A percentile compares a stretch with the other conserved stretches of the same genome.
Conservation (phyloP, 441 rosid genomes). For the Sinapis alba region DNA sequence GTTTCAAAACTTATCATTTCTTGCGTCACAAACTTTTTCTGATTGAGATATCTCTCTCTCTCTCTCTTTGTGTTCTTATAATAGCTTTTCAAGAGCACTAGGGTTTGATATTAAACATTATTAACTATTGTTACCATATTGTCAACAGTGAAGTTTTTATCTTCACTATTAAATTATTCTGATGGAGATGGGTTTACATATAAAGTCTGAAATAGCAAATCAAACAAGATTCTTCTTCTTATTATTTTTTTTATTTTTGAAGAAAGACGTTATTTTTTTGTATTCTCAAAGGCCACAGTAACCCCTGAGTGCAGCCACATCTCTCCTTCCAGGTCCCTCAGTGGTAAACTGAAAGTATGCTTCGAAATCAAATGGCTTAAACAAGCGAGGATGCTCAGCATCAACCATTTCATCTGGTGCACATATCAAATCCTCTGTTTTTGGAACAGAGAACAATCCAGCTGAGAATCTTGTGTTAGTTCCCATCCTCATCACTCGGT, state of each 20-base stretch:
- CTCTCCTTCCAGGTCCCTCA: constrained; percentile 22
- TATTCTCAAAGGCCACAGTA: background rate
- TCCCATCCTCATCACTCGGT: constrained; percentile 64
- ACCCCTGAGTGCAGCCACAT: background rate
- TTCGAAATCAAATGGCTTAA: constrained; percentile 55
- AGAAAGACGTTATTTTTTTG: background rate
- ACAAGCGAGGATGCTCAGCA: constrained; percentile 59
- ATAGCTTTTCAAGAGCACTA: background rate
- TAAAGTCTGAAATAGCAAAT: background rate
- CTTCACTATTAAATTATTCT: background rate
- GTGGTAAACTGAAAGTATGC: background rate
- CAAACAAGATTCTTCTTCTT: constrained; percentile 17
- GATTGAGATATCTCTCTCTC: too few relatives aligned
- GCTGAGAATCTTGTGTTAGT: constrained; percentile 49
- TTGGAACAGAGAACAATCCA: constrained; percentile 63
- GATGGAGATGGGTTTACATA: background rate
- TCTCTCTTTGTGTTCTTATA: background rate
- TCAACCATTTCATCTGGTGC: constrained; percentile 62
- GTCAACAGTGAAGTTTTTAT: background rate
- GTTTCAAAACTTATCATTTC: constrained; percentile 6
- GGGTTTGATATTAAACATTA: background rate
- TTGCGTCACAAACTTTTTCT: background rate
- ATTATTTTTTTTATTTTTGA: background rate
- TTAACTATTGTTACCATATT: background rate
- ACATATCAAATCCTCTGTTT: constrained; percentile 46